Evolutionary conservation across 768 basidiomycete species (phyloP).

Genomic region (Lentinula sp.): DNA sequence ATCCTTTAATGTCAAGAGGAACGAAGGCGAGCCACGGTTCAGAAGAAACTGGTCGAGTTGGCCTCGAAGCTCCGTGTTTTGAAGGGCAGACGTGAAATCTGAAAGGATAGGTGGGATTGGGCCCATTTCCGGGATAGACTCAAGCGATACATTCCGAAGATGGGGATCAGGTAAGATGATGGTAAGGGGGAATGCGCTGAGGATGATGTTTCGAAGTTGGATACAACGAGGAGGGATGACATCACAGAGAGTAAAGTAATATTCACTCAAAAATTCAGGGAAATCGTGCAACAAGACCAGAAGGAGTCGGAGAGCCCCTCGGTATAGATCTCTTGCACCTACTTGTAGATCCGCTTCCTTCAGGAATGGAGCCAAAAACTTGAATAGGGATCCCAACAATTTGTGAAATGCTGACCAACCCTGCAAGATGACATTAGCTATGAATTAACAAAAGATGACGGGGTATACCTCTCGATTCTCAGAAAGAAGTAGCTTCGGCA

Average conservation of each 20-base stretch:
- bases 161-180: slow-evolving; percentile 83
- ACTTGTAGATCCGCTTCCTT: slow-evolving; percentile 73
- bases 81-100: slow-evolving; percentile 82
- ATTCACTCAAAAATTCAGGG: slow-evolving; percentile 96
- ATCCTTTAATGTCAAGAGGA: slow-evolving; percentile 74
- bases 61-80: slow-evolving; percentile 70
- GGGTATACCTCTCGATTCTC: slow-evolving; percentile 76
- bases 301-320: slow-evolving; percentile 83
- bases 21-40: slow-evolving; percentile 64
- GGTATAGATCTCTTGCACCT: slow-evolving; percentile 82
- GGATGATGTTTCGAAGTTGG: slow-evolving; percentile 93
- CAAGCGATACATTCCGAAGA: slow-evolving; percentile 66
- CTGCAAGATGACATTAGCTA: slow-evolving; percentile 24
- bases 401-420: slow-evolving; percentile 98
- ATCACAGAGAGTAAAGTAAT: slow-evolving; percentile 94
- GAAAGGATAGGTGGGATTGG: slow-evolving; percentile 87
- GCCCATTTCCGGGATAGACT: slow-evolving; percentile 83
- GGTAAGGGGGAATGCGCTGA: slow-evolving; percentile 87
- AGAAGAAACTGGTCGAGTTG: slow-evolving; percentile 85
- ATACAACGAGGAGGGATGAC: slow-evolving; percentile 89
- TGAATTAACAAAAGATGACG: slow-evolving; percentile 1
- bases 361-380: slow-evolving; percentile 90
- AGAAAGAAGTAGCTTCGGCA: slow-evolving; percentile 88
- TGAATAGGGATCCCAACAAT: slow-evolving; percentile 87
- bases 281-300: slow-evolving; percentile 97